Evolutionary conservation across 2,329 filamentous ascomycete genomes (phyloP).

Genomic region (Whalleya microplaca): DNA sequence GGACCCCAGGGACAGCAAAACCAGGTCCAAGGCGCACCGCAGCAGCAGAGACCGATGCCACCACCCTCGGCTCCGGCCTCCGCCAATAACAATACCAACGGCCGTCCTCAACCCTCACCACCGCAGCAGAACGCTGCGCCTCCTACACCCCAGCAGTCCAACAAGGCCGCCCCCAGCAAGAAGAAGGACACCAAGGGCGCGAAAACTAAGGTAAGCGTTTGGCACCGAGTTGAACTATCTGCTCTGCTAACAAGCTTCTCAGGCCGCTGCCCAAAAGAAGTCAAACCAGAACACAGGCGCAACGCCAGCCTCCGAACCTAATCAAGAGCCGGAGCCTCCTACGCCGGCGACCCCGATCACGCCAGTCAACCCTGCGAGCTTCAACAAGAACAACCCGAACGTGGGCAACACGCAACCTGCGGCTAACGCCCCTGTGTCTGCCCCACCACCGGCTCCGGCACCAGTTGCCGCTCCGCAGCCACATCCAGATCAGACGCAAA

Average conservation of each 20-base stretch:
- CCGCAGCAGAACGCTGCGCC: slow-evolving; percentile 70
- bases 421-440: slow-evolving; percentile 49
- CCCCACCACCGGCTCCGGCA: slow-evolving; percentile 46
- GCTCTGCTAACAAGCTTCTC: slow-evolving; percentile 38
- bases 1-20: slow-evolving; percentile 46
- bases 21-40: slow-evolving; percentile 69
- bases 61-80: slow-evolving; percentile 64
- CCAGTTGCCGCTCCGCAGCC: slow-evolving; percentile 50
- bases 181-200: slow-evolving; percentile 72
- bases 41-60: slow-evolving; percentile 73
- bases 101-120: slow-evolving; percentile 61
- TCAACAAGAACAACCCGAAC: slow-evolving; percentile 51
- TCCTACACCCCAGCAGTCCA: slow-evolving; percentile 74
- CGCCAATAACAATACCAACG: slow-evolving; percentile 47
- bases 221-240: slow-evolving; percentile 1
- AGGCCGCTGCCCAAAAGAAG: slow-evolving; percentile 65
- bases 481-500: slow-evolving; percentile 53
- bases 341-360: slow-evolving; percentile 68
- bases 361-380: slow-evolving; percentile 56
- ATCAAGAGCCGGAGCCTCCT: slow-evolving; percentile 60
- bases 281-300: slow-evolving; percentile 59
- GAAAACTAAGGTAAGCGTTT: slow-evolving; percentile 66
- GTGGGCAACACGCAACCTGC: slow-evolving; percentile 43
- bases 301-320: slow-evolving; percentile 60
- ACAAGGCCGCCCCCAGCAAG: slow-evolving; percentile 71